Percentiles rank a stretch among this genome's conserved stretches.
Evolutionary conservation across 495 filamentous ascomycete genomes (phyloP).

Genomic region (Mytilinidion resinicola): DNA sequence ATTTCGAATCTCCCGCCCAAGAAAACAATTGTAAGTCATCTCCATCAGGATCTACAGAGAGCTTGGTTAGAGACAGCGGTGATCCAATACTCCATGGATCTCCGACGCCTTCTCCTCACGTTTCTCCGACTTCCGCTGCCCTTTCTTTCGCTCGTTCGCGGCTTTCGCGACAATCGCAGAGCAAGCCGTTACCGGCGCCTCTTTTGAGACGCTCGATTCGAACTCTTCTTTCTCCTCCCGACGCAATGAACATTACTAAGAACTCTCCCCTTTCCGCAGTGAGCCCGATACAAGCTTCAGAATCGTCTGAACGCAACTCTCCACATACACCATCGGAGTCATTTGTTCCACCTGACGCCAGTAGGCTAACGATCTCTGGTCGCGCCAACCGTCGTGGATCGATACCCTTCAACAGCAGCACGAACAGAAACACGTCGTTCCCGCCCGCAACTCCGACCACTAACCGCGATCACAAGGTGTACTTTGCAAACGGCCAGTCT

Average conservation of each 20-base stretch:
- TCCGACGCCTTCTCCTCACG: background rate
- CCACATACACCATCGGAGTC: conserved; percentile 76
- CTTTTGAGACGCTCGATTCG: conserved; percentile 39
- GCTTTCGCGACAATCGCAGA: conserved; percentile 2
- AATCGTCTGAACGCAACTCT: conserved; percentile 25
- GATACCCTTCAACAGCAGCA: conserved; percentile 35
- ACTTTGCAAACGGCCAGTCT: conserved; percentile 43
- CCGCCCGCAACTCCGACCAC: conserved; percentile 77
- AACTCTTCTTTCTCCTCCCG: background rate
- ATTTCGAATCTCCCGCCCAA: conserved; percentile 1
- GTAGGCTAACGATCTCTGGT: conserved; percentile 68
- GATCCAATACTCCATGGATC: background rate
- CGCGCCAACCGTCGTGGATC: conserved; percentile 39
- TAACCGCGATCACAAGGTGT: conserved; percentile 53
- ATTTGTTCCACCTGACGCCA: conserved; percentile 73
- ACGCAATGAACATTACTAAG: conserved; percentile 1
- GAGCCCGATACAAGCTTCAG: conserved; percentile 38
- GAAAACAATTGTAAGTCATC: conserved; percentile 8
- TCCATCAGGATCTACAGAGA: background rate
- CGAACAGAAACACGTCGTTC: conserved; percentile 39
- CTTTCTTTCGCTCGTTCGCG: conserved; percentile 2
- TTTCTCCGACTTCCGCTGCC: conserved; percentile 13
- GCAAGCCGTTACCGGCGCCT: conserved; percentile 11
- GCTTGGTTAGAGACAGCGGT: background rate
- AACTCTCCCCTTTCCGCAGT: background rate